A percentile compares a stretch with the other conserved stretches of the same genome.
These are phyloP conservation scores for Entomortierella parvispora DNA, from an alignment of 192 early-diverging fungal genomes.

Conservation along the genomic window DNA sequence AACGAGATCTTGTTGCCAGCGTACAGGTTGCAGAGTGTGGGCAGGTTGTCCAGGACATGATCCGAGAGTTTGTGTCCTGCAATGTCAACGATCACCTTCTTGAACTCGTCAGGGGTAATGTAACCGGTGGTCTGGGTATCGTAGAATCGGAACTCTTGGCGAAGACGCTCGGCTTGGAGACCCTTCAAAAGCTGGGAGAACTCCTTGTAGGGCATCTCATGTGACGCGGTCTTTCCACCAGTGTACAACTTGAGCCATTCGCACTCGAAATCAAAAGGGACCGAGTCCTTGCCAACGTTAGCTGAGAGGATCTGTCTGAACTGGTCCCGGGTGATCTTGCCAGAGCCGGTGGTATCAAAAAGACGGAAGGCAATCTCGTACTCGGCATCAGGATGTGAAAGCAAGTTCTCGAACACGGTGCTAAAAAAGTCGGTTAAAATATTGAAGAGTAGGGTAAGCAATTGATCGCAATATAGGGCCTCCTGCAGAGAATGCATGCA, in stretches of 20 bases:
- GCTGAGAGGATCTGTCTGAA: slow-evolving; percentile 71
- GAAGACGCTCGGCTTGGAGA: slow-evolving; percentile 73
- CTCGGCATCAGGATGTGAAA: slow-evolving; percentile 75
- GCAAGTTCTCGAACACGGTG: slow-evolving; percentile 67
- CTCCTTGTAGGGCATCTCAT: slow-evolving; percentile 75
- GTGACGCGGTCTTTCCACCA: slow-evolving; percentile 60
- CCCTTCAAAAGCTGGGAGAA: slow-evolving; percentile 77
- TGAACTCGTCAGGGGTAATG: slow-evolving; percentile 68
- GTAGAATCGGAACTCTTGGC: slow-evolving; percentile 77
- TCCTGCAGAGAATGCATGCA: no score
- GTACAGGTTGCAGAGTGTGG: slow-evolving; percentile 68
- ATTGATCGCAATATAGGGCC: no score
- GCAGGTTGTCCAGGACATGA: slow-evolving; percentile 69
- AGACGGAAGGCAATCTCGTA: slow-evolving; percentile 78
- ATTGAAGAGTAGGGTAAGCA: no score
- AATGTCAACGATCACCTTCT: slow-evolving; percentile 69
- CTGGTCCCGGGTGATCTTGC: slow-evolving; percentile 72
- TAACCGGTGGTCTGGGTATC: slow-evolving; percentile 71
- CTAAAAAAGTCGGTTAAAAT: slow-evolving; percentile 11
- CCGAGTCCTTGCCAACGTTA: slow-evolving; percentile 61
- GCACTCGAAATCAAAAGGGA: slow-evolving; percentile 76
- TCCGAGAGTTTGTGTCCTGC: slow-evolving; percentile 74
- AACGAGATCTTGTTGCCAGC: slow-evolving; percentile 70
- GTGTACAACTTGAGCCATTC: slow-evolving; percentile 80
- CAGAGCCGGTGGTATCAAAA: slow-evolving; percentile 68